phyloP scores from a whole-genome alignment of 345 rosid species.

The Citrus trifoliata region DNA sequence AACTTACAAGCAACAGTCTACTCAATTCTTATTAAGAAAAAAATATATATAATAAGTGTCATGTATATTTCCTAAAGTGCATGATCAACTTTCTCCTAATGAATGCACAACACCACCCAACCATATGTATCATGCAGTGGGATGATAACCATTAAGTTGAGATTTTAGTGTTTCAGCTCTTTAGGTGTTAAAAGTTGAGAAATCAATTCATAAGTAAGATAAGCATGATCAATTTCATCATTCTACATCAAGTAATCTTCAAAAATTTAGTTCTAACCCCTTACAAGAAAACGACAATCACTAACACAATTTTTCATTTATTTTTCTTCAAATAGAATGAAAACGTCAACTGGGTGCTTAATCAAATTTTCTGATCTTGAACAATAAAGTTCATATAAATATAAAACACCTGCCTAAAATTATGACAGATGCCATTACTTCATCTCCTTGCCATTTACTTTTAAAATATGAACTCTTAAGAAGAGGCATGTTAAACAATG shows the following conservation, averaged over 20 bases:
- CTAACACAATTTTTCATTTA: no score
- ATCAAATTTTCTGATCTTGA: background rate
- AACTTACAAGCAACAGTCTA: background rate
- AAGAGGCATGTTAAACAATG: background rate
- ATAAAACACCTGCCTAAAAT: background rate
- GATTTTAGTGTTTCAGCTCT: background rate
- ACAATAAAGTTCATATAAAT: background rate
- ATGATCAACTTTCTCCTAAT: background rate
- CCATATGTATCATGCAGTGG: background rate
- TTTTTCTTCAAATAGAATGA: background rate
- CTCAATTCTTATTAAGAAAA: background rate
- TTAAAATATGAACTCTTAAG: background rate
- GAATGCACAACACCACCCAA: background rate
- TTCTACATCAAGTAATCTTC: background rate
- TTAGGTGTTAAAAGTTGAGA: background rate
- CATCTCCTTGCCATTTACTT: background rate
- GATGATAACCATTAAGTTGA: background rate
- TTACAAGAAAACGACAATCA: background rate
- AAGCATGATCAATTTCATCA: background rate
- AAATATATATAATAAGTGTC: background rate
- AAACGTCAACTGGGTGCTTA: background rate
- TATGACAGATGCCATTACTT: background rate
- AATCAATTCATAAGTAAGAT: background rate
- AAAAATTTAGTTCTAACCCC: background rate
- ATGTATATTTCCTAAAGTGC: background rate